These are phyloP conservation scores for Zymoseptoria passerinii DNA, from an alignment of 2,329 filamentous ascomycete species.

Conservation along the genomic window DNA sequence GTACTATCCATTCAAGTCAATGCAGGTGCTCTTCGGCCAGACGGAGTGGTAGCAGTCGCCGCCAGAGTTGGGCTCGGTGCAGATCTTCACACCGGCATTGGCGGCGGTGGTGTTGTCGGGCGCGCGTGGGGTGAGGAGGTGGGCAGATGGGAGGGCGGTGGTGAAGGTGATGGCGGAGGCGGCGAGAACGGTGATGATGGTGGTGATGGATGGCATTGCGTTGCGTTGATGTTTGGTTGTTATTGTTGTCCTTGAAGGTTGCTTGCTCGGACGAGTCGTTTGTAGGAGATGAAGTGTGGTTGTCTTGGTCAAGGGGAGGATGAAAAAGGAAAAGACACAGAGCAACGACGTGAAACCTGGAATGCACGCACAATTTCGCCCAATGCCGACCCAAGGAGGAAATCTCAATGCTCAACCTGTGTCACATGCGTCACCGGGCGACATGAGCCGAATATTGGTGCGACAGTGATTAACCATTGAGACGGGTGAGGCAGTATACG, in stretches of 20 bases:
- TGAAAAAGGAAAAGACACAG: background rate
- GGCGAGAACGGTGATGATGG: background rate
- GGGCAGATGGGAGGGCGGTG: background rate
- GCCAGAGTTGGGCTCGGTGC: slow-evolving; percentile 21
- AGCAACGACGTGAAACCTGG: background rate
- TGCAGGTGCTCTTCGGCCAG: slow-evolving; percentile 21
- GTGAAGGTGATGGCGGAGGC: background rate
- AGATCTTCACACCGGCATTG: slow-evolving; percentile 25
- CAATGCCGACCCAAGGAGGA: background rate
- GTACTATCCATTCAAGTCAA: slow-evolving; percentile 23
- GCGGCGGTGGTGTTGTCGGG: slow-evolving; percentile 4
- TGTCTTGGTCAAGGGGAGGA: background rate
- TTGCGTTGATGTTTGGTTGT: background rate
- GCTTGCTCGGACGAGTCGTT: background rate
- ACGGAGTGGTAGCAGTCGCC: slow-evolving; percentile 18
- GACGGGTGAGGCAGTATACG: background rate
- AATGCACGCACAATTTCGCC: background rate
- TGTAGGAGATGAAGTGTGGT: background rate
- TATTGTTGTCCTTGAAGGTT: background rate
- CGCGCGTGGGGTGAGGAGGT: background rate
- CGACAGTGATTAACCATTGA: background rate
- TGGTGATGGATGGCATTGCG: background rate
- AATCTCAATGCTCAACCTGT: background rate
- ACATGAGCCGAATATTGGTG: background rate
- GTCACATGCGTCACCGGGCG: background rate